Base-by-base conservation (phyloP, 768 basidiomycete genomes). In the Leccinum longicurvipes region DNA sequence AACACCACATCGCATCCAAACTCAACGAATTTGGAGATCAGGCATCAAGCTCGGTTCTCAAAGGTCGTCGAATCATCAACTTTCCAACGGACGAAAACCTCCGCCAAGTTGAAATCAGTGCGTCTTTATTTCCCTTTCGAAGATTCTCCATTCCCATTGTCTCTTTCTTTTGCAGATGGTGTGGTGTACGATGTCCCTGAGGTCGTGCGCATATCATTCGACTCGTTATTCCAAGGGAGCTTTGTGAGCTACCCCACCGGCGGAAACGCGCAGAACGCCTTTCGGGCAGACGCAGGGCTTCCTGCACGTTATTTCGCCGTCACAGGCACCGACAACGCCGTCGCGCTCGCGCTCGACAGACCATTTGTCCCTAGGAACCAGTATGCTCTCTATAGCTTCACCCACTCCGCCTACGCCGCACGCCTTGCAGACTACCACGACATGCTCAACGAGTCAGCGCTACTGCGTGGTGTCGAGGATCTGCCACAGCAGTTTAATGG, bases 261-360 rank as follows among this genome's bases (percentile, higher is more conserved):
- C 9, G 41, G 14, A 21, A 28, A 54, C 1, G 54, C 15, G 2
- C 24, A 54, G 27, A 42, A n/a, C 5, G 39, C 39, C 11, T 54
- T 54, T 23, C 25, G 28, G 15, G 27, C 28, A 17, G 54, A 50
- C n/a, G 31, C 47, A 5, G 39, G 36, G 29, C 47, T 50, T 15
- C 47, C 54, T 11, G 25, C 54, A 10, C 54, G 36, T 27, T 54
- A 54, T 29, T 50, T 54, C 19, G 54, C 54, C 4, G 54, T 54
- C 36, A 54, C 54, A 10, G 47, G 47, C n/a, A 50, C 47, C 12
- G 54, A 54, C 28, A 24, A 36, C 15, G 36, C 47, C 6, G 11
- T 54, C 15, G 31, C 31, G 17, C 39, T 54, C 17, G 54, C 53
- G 8, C 39, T 29, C 8, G 28, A 54, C 36, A 47, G 47, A 14